Conservation (phyloP, 75 land plant genomes). For the Ceratopteris richardii region DNA sequence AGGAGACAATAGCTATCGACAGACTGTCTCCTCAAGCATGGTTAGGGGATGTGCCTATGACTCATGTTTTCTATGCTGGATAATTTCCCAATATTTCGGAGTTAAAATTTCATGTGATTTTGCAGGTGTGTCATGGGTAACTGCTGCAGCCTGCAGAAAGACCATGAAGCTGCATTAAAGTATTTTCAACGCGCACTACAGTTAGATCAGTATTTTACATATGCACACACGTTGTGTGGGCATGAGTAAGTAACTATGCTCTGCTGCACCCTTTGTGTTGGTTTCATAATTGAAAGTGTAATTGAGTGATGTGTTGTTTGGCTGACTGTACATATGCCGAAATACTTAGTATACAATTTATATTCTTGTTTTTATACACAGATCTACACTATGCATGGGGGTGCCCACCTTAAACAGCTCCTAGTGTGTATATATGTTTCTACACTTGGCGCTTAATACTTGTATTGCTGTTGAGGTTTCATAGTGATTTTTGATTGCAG, state of each 20-base stretch:
- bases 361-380: no score
- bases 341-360: background rate
- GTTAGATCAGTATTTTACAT: conserved; percentile 77
- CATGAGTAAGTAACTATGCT: conserved; percentile 65
- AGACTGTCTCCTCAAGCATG: conserved; percentile 96
- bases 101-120: background rate
- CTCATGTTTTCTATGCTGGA: no score
- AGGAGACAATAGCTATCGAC: conserved; percentile 74
- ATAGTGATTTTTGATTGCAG: no score
- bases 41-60: conserved; percentile 28
- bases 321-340: no score
- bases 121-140: conserved; percentile 98
- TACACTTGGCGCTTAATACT: no score
- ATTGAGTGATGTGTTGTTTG: no score
- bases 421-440: no score
- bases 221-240: conserved; percentile 94
- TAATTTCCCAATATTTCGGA: no score
- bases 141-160: conserved; percentile 97
- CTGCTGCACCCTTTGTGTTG: no score
- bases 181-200: conserved; percentile 91
- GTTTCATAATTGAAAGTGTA: background rate
- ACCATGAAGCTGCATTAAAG: conserved; percentile 93
- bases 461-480: no score
- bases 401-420: no score
- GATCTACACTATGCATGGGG: no score